These are phyloP conservation scores for Globisporangium spiculum DNA, from an alignment of 352 stramenopile species.

Conservation along the genomic window DNA sequence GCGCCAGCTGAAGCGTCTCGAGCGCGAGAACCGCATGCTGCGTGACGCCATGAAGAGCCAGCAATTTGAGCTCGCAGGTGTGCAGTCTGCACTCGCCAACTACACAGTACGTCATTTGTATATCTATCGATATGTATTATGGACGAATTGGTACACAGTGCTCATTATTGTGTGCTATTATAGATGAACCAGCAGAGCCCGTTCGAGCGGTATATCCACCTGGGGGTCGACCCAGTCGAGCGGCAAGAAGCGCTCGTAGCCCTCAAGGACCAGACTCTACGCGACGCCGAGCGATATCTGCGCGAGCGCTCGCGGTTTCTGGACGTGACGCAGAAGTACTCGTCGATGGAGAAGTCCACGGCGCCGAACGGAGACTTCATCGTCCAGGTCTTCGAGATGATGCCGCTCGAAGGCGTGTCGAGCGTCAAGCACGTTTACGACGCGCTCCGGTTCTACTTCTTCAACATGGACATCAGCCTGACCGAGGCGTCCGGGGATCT, in stretches of 20 bases:
- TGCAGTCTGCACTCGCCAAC: constrained; percentile 22
- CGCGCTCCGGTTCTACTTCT: constrained; percentile 10
- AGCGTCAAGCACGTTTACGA: constrained; percentile 12
- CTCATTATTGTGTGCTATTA: background rate
- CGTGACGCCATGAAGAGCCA: constrained; percentile 14
- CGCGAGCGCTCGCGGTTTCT: constrained; percentile 16
- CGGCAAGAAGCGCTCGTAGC: background rate
- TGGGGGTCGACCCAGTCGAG: background rate
- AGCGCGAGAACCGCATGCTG: constrained; percentile 16
- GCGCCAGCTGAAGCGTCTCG: constrained; percentile 2
- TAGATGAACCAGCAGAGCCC: constrained; percentile 3
- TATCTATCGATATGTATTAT: background rate
- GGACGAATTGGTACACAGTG: background rate
- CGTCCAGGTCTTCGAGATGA: constrained; percentile 23
- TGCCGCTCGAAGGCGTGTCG: background rate
- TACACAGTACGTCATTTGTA: constrained; percentile 11
- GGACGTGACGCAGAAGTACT: constrained; percentile 28
- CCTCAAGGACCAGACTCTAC: constrained; percentile 4
- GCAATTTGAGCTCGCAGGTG: constrained; percentile 15
- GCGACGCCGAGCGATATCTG: constrained; percentile 8
- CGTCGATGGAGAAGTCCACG: constrained; percentile 27
- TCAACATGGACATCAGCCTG: constrained; percentile 19
- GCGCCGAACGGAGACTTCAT: constrained; percentile 26
- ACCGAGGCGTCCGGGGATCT: constrained; percentile 30
- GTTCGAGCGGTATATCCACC: constrained; percentile 3